phyloP scores from a whole-genome alignment of 805 yeast species.

The Starmerella floris region DNA sequence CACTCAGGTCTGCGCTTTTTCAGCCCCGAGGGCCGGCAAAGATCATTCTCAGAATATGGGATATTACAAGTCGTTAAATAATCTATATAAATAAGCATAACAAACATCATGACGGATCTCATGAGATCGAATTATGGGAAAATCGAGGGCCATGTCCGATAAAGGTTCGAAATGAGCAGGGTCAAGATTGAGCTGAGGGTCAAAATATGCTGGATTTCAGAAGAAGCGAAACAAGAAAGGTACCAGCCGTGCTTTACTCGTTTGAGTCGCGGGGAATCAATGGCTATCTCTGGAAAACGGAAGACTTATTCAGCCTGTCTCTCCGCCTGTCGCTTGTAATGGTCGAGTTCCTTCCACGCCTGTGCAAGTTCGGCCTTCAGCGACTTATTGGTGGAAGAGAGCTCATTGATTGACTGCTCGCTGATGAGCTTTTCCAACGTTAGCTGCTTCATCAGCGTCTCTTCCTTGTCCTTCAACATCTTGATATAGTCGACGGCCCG shows the following conservation, averaged over 20 bases:
- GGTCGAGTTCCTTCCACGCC: conserved; percentile 84
- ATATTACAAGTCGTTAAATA: not conserved
- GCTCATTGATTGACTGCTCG: conserved; percentile 81
- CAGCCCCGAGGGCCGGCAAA: too few relatives aligned
- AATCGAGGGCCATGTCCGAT: too few relatives aligned
- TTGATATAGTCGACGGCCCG: conserved; percentile 84
- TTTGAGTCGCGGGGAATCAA: not conserved
- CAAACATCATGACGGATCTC: not conserved
- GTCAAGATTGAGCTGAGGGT: too few relatives aligned
- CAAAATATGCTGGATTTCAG: too few relatives aligned
- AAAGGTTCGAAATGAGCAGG: too few relatives aligned
- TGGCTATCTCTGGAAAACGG: not conserved
- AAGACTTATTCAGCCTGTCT: not conserved
- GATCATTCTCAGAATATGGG: too few relatives aligned
- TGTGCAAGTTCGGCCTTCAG: conserved; percentile 77
- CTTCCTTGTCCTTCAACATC: conserved; percentile 79
- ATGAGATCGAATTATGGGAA: too few relatives aligned
- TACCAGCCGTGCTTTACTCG: too few relatives aligned
- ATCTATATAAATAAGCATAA: not conserved
- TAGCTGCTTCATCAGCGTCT: conserved; percentile 83
- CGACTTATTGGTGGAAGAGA: conserved; percentile 73
- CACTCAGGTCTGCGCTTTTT: too few relatives aligned
- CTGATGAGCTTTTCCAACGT: conserved; percentile 82
- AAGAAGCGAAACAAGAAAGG: too few relatives aligned
- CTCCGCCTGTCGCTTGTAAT: conserved; percentile 40